These are phyloP conservation scores for Chrysoporthe deuterocubensis DNA, from an alignment of 2,329 filamentous ascomycete species.

Conservation along the genomic window DNA sequence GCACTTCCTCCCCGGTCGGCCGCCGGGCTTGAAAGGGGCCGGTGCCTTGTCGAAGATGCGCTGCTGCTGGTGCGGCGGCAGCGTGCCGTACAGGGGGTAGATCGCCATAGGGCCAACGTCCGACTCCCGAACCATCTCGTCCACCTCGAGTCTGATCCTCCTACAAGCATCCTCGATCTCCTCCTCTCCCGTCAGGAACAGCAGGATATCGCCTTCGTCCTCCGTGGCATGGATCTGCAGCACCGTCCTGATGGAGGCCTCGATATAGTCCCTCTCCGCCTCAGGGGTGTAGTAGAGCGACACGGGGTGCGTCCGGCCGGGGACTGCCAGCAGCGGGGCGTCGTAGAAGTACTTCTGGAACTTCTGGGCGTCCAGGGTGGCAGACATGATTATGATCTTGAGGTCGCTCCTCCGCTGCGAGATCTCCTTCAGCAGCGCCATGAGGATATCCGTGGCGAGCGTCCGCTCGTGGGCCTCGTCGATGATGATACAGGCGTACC, in stretches of 20 bases:
- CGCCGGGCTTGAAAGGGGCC: slow-evolving; percentile 70
- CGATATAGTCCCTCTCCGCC: slow-evolving; percentile 94
- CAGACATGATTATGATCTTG: slow-evolving; percentile 99
- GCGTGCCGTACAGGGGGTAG: slow-evolving; percentile 91
- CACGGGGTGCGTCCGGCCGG: slow-evolving; percentile 92
- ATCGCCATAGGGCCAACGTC: slow-evolving; percentile 88
- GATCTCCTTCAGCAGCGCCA: slow-evolving; percentile 94
- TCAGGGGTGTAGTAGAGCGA: slow-evolving; percentile 99
- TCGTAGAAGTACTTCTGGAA: slow-evolving; percentile 98
- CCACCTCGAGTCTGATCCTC: slow-evolving; percentile 87
- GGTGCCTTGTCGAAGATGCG: slow-evolving; percentile 93
- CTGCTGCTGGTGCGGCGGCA: slow-evolving; percentile 92
- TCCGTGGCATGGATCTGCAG: slow-evolving; percentile 96
- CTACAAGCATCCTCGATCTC: slow-evolving; percentile 96
- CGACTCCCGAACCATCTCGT: slow-evolving; percentile 89
- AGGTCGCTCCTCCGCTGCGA: slow-evolving; percentile 81
- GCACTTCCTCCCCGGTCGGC: slow-evolving; percentile 87
- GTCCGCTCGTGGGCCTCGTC: slow-evolving; percentile 99
- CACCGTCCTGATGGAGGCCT: slow-evolving; percentile 91
- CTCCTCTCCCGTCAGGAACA: slow-evolving; percentile 97
- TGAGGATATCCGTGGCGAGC: slow-evolving; percentile 94
- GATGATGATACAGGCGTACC: slow-evolving; percentile 97
- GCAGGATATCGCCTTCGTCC: slow-evolving; percentile 85
- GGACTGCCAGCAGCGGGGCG: slow-evolving; percentile 89
- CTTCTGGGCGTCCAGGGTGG: slow-evolving; percentile 95